Base-by-base conservation (phyloP, 1,284 basidiomycete species). In the Ganoderma sinense region DNA sequence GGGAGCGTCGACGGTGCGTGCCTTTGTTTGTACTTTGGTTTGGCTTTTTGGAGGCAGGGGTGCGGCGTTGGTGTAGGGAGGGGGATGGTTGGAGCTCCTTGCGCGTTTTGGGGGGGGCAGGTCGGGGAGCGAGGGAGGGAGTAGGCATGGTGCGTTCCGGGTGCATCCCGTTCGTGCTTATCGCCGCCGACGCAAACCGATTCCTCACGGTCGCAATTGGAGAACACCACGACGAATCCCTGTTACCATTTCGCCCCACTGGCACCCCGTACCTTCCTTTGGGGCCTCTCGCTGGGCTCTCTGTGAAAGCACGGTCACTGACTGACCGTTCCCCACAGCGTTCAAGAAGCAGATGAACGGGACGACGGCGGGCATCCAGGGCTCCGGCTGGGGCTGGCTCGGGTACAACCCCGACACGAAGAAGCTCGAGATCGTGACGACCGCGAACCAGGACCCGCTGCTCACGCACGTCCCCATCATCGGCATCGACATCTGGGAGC, bases 341-440 rank as follows among this genome's bases (percentile, higher is more conserved):
- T 89, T 99, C 81, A 97, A 97, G 82, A 87, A 86, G 73, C 86
- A 88, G 74, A 89, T 99, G 81, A 98, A 97, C 83, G 82, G 95
- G 36, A 89, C 88, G 74, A 97, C 97, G n/a, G 94, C 94, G 59
- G 96, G 88, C 66, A 94, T 99, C 75, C 97, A 99, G 84, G 98
- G 97, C 60, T 97, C 94, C 73, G 98, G 97, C 26, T 99, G 97
- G 98, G 97, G 96, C 64, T 99, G 97, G 97, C 88, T 99, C 70
- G 94, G 94, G 53, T 94, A 89, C 81, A 94, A 94, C 82, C 77
- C 87, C 45, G 78, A 79, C 29, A 89, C 86, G 63, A 91, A 93
- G 84, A 92, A 89, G 82, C 90, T 99, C 58, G 96, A 97, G 81
- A 88, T 97, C 68, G 90, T 93, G 68, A 97, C 97, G 51, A 98